Base-by-base conservation (phyloP, 495 filamentous ascomycete genomes). In the Beverwykella pulmonaria region DNA sequence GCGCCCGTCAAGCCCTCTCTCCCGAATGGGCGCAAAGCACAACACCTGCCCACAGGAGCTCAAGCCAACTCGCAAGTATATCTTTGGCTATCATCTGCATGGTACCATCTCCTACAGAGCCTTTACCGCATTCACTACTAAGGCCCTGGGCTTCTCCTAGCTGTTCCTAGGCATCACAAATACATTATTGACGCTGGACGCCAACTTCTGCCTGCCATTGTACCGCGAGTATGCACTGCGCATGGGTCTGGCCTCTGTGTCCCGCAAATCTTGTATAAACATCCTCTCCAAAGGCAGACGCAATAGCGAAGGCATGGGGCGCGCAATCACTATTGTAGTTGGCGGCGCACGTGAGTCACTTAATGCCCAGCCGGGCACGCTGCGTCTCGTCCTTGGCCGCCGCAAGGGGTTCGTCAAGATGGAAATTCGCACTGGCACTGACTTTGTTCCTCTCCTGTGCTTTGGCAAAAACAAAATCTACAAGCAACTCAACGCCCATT, bases 381-480 rank as follows among this genome's bases (percentile, higher is more conserved):
- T 97, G 61, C 84, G 83, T 3, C 82, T 98, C 2, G 87, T 97
- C 0, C 79, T 97, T 23, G 88, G 87, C 61, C 83, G 89, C 41
- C 87, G 94, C 20, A 93, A 96, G 66, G 94, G 94, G 2, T 97
- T 98, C 71, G 82, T 98, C 75, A 98, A 96, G 79, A 81, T 97
- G 25, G 93, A 93, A 0, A 88, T 97, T 44, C 87, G 92, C 49
- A 92, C 88, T 5, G 92, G 92, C 23, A 93, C 93, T 0, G 94
- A 96, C 71, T 77, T 98, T 0, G 94, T 98, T 0, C 94, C 94
- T 0, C 91, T 97, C 0, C 77, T 98, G 1, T 87, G 86, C 1
- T 98, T 98, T 74, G 94, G 94, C 27, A 95, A 98, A 79, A 98
- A 97, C 71, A 90, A 97, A 64, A 79, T 98, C 0, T 98, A 97